Evolutionary conservation across 2,329 filamentous ascomycete species (phyloP).

Genomic region (Capronia americana): DNA sequence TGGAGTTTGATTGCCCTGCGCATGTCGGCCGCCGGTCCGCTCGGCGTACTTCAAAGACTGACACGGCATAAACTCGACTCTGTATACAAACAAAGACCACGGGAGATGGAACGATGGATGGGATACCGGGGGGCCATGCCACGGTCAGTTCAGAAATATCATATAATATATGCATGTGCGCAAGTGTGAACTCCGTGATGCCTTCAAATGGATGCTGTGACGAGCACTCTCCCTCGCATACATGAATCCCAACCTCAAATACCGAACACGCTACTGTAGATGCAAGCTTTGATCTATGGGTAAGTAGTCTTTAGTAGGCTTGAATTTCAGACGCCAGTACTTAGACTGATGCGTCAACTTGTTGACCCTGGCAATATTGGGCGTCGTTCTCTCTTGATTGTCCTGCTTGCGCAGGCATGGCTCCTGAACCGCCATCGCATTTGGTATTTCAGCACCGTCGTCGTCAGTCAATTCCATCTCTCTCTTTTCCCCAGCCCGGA

Average conservation of each 20-base stretch:
- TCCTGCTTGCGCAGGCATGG: slow-evolving; percentile 30
- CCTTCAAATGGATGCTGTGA: too few relatives aligned
- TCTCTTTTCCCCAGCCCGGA: too few relatives aligned
- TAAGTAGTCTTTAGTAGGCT: slow-evolving; percentile 8
- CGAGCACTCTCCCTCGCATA: background rate
- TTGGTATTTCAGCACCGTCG: slow-evolving; percentile 48
- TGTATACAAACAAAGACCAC: background rate
- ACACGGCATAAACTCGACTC: background rate
- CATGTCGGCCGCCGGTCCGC: background rate
- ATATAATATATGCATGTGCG: too few relatives aligned
- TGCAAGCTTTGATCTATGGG: slow-evolving; percentile 19
- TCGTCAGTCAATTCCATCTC: slow-evolving; percentile 44
- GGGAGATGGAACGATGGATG: too few relatives aligned
- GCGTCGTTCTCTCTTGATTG: slow-evolving; percentile 48
- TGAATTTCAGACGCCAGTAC: background rate
- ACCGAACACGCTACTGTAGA: too few relatives aligned
- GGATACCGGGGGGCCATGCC: too few relatives aligned
- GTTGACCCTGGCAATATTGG: slow-evolving; percentile 54
- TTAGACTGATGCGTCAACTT: slow-evolving; percentile 45
- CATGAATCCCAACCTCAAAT: background rate
- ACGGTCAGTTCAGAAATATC: too few relatives aligned
- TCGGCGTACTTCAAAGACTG: slow-evolving; percentile 27
- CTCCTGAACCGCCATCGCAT: slow-evolving; percentile 35
- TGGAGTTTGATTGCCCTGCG: background rate
- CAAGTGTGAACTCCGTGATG: too few relatives aligned